Evolutionary conservation across 1,139 yeast genomes (phyloP).

Genomic region (Taphrina confusa): DNA sequence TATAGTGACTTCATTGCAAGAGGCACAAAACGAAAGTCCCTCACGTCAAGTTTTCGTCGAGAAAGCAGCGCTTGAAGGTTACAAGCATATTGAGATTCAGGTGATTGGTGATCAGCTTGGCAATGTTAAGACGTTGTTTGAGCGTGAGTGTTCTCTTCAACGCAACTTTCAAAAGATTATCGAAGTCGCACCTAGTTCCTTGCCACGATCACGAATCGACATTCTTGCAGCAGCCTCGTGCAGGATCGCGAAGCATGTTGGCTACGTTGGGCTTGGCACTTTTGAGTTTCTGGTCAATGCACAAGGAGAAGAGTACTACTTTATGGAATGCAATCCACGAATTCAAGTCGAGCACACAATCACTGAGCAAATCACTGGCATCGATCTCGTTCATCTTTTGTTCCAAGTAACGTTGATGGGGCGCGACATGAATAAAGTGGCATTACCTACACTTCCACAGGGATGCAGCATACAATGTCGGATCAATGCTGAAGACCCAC

Average conservation of each 20-base stretch:
- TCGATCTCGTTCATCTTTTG: slow-evolving; percentile 98
- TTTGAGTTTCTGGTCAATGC: slow-evolving; percentile 88
- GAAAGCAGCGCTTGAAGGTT: slow-evolving; percentile 71
- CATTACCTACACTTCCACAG: slow-evolving; percentile 79
- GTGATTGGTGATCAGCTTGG: slow-evolving; percentile 96
- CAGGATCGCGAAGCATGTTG: slow-evolving; percentile 69
- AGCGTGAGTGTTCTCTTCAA: slow-evolving; percentile 95
- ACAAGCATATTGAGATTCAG: slow-evolving; percentile 97
- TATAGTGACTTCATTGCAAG: slow-evolving; percentile 51
- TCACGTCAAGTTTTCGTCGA: slow-evolving; percentile 91
- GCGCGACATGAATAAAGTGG: slow-evolving; percentile 70
- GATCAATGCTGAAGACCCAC: slow-evolving; percentile 97
- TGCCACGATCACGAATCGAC: slow-evolving; percentile 66
- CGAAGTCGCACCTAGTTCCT: slow-evolving; percentile 77
- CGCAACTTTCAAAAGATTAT: slow-evolving; percentile 94
- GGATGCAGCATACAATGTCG: slow-evolving; percentile 99
- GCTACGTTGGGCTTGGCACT: slow-evolving; percentile 95
- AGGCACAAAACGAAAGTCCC: slow-evolving; percentile 54
- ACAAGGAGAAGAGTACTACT: slow-evolving; percentile 79
- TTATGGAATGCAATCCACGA: slow-evolving; percentile 93
- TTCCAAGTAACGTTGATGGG: slow-evolving; percentile 44
- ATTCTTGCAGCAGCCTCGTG: slow-evolving; percentile 83
- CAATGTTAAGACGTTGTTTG: slow-evolving; percentile 87
- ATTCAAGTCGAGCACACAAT: slow-evolving; percentile 97
- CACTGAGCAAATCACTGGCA: slow-evolving; percentile 91